phyloP scores from a whole-genome alignment of 164 flowering plant species.

The Akebia trifoliata region DNA sequence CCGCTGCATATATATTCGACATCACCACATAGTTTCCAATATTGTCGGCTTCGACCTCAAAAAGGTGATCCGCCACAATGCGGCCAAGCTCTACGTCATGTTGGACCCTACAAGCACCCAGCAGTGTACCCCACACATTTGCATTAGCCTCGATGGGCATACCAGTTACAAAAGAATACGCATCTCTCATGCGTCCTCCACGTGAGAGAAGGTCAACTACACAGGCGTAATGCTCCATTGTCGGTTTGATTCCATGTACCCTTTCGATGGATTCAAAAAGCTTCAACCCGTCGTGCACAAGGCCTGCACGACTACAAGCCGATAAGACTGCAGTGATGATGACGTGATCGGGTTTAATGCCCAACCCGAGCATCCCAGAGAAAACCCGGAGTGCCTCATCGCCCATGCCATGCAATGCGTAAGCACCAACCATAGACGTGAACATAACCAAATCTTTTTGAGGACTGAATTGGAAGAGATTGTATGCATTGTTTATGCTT shows the following conservation, averaged over 20 bases:
- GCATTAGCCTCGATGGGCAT: conserved; percentile 69
- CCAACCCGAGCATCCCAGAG: conserved; percentile 45
- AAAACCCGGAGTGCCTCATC: conserved; percentile 55
- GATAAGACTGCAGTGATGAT: conserved; percentile 58
- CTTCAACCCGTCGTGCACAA: conserved; percentile 55
- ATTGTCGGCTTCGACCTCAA: conserved; percentile 42
- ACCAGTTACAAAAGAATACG: conserved; percentile 47
- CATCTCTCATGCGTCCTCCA: conserved; percentile 53
- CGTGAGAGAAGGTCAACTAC: conserved; percentile 79
- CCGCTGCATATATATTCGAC: conserved; percentile 77
- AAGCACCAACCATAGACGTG: conserved; percentile 78
- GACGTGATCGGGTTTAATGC: conserved; percentile 64
- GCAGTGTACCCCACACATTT: conserved; percentile 66
- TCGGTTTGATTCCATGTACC: conserved; percentile 56
- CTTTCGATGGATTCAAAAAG: conserved; percentile 53
- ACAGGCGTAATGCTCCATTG: conserved; percentile 78
- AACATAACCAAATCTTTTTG: conserved; percentile 67
- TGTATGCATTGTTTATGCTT: conserved; percentile 41
- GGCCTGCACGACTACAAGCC: conserved; percentile 83
- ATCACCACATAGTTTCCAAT: conserved; percentile 65
- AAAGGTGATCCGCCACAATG: conserved; percentile 50
- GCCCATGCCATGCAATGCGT: conserved; percentile 82
- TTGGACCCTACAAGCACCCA: conserved; percentile 70
- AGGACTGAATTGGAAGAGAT: conserved; percentile 40
- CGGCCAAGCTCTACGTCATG: conserved; percentile 58